phyloP scores from a whole-genome alignment of 208 protist species.

The Phytomonas francai region DNA sequence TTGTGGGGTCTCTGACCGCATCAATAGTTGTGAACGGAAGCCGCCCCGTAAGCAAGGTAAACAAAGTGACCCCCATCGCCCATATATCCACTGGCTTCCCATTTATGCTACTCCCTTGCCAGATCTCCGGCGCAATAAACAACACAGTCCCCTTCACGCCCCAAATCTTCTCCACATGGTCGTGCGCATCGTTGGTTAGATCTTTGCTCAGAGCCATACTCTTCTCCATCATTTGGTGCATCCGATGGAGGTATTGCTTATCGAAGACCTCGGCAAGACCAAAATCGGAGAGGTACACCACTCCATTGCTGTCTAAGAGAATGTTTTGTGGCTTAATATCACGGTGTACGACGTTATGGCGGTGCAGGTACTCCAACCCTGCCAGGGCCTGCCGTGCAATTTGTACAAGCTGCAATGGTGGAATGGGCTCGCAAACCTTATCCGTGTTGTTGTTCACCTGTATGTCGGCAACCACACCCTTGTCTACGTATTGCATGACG shows the following conservation, averaged over 20 bases:
- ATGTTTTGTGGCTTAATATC: constrained; percentile 89
- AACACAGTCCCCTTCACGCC: constrained; percentile 64
- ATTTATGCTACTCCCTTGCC: constrained; percentile 30
- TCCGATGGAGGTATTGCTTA: constrained; percentile 20
- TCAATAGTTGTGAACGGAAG: constrained; percentile 90
- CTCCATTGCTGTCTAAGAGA: constrained; percentile 41
- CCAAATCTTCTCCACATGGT: constrained; percentile 30
- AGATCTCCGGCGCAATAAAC: constrained; percentile 79
- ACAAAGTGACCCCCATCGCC: constrained; percentile 86
- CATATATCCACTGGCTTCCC: constrained; percentile 83
- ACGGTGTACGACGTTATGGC: constrained; percentile 69
- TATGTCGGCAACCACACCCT: constrained; percentile 43
- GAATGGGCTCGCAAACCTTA: constrained; percentile 35
- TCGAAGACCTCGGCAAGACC: constrained; percentile 75
- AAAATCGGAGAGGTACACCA: constrained; percentile 77
- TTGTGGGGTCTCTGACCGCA: constrained; percentile 30
- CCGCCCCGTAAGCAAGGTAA: constrained; percentile 77
- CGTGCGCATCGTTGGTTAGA: constrained; percentile 23
- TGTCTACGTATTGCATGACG: constrained; percentile 90
- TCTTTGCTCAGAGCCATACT: constrained; percentile 41
- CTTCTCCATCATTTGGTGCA: constrained; percentile 37
- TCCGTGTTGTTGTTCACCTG: constrained; percentile 16
- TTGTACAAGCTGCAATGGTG: constrained; percentile 18
- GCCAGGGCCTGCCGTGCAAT: constrained; percentile 52
- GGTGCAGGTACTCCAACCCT: constrained; percentile 63